Percentiles rank a stretch among this genome's conserved stretches.
Evolutionary conservation across 129 eudicot species (phyloP).

Genomic region (Pulicaria dysenterica): DNA sequence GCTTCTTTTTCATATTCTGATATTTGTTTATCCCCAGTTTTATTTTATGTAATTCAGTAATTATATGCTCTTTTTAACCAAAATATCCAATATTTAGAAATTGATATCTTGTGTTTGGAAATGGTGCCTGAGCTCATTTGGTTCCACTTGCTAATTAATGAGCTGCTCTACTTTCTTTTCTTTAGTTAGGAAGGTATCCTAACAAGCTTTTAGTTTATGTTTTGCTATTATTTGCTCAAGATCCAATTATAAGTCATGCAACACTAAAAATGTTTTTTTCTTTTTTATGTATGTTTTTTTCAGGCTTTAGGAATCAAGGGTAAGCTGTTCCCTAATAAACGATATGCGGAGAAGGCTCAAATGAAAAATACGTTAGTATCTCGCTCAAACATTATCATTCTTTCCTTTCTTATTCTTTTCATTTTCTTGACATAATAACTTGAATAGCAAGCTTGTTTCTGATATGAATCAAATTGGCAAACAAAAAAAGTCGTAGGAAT

Average conservation of each 20-base stretch:
- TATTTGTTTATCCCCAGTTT: neutral
- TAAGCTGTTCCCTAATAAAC: constrained; percentile 77
- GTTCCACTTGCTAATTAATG: too few relatives aligned
- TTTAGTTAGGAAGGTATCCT: too few relatives aligned
- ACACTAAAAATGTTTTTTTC: neutral
- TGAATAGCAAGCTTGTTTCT: too few relatives aligned
- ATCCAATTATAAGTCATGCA: neutral
- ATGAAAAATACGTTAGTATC: constrained; percentile 89
- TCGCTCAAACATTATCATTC: neutral
- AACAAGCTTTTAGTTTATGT: too few relatives aligned
- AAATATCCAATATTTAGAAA: neutral
- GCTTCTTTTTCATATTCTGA: neutral
- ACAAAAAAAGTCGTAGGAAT: too few relatives aligned
- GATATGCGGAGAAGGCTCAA: constrained; percentile 79
- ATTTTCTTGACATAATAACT: neutral
- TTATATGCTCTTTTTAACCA: neutral
- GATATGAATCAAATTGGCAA: too few relatives aligned
- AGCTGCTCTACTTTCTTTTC: too few relatives aligned
- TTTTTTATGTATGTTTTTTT: constrained; percentile 4
- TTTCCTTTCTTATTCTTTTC: neutral
- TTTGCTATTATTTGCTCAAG: neutral
- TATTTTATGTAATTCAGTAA: neutral
- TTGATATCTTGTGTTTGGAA: neutral
- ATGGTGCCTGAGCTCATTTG: neutral
- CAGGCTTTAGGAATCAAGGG: constrained; percentile 94